Conservation (phyloP, 306 rosid species). For the Prunus persica region DNA sequence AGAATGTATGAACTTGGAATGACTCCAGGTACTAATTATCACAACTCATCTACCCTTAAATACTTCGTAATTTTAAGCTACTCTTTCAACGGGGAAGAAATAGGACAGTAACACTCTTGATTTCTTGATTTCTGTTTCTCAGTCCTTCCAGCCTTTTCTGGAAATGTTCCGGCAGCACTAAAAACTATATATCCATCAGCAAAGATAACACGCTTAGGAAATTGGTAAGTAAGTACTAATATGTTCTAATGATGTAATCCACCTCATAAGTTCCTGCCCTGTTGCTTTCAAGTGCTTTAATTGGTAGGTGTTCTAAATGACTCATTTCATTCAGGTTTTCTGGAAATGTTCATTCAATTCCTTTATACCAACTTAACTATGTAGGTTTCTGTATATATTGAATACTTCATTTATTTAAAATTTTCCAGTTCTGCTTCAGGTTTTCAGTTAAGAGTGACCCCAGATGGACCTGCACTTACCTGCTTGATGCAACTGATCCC, state of each 20-base stretch:
- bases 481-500: constrained; percentile 91
- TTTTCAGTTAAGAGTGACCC: constrained; percentile 73
- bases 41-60: not conserved
- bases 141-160: constrained; percentile 96
- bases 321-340: no score
- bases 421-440: constrained; percentile 38
- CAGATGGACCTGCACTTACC: constrained; percentile 89
- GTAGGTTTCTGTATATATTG: not conserved
- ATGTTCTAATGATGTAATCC: not conserved
- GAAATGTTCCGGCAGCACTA: constrained; percentile 84
- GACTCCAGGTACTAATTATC: constrained; percentile 70
- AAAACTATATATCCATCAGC: constrained; percentile 72
- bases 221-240: constrained; percentile 47
- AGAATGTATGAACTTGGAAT: constrained; percentile 90
- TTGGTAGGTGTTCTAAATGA: no score
- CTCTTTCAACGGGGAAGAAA: not conserved
- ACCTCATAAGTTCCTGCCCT: not conserved
- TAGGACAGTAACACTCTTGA: not conserved
- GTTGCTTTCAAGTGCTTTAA: not conserved
- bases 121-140: constrained; percentile 31
- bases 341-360: not conserved
- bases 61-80: not conserved
- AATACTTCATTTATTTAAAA: not conserved
- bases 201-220: constrained; percentile 84
- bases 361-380: not conserved